Conservation (phyloP, 2,329 filamentous ascomycete species). For the Aspergillus sp. region DNA sequence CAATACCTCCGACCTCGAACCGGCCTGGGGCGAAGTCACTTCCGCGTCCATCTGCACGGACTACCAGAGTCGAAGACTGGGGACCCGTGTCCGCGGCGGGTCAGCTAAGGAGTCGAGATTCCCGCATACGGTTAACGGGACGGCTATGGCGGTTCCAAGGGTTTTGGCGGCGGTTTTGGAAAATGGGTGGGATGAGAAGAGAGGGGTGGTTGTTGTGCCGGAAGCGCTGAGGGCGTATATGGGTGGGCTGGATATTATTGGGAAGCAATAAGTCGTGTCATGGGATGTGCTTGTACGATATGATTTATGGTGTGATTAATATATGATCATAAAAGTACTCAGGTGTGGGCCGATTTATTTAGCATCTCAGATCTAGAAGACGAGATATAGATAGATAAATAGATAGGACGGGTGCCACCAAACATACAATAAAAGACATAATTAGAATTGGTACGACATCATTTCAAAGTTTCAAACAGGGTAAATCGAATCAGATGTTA, state of each 20-base stretch:
- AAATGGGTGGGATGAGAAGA: constrained; percentile 74
- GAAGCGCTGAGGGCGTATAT: constrained; percentile 77
- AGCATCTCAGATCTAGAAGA: not conserved
- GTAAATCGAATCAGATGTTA: too few relatives aligned
- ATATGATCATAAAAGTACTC: too few relatives aligned
- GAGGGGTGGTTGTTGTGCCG: constrained; percentile 64
- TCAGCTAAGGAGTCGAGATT: constrained; percentile 52
- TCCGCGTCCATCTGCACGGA: constrained; percentile 88
- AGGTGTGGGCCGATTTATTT: too few relatives aligned
- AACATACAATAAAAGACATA: too few relatives aligned
- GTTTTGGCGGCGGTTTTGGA: constrained; percentile 85
- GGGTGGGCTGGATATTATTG: constrained; percentile 65
- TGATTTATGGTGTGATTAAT: too few relatives aligned
- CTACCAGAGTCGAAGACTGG: constrained; percentile 80
- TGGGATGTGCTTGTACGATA: not conserved
- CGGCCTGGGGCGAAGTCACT: constrained; percentile 89
- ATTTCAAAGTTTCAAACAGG: too few relatives aligned
- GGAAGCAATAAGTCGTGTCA: constrained; percentile 10
- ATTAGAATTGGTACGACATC: too few relatives aligned
- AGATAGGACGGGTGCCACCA: too few relatives aligned
- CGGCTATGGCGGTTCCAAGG: constrained; percentile 81
- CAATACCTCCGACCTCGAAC: constrained; percentile 35
- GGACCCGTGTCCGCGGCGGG: constrained; percentile 60
- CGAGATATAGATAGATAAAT: too few relatives aligned
- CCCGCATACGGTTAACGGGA: constrained; percentile 89